phyloP scores from a whole-genome alignment of 306 rosid species.

The Quercus mongolica region DNA sequence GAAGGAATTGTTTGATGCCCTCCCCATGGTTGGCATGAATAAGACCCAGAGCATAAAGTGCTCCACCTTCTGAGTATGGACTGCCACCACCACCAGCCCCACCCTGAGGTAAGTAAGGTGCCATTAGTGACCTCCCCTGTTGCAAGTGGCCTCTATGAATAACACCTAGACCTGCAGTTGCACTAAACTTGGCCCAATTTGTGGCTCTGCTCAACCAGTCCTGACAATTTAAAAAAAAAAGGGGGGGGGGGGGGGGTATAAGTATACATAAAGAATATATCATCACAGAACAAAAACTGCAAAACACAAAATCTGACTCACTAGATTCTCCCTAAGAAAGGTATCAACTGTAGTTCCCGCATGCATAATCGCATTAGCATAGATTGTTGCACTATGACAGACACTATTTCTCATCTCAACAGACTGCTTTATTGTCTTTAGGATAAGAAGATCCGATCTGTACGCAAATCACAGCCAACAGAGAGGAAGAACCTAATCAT shows the following conservation, averaged over 20 bases:
- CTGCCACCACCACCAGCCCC: conserved; percentile 93
- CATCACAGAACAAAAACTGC: not conserved
- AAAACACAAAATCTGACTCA: conserved; percentile 25
- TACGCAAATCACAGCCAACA: conserved; percentile 26
- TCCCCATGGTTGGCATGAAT: conserved; percentile 99
- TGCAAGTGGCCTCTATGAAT: conserved; percentile 96
- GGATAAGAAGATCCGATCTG: conserved; percentile 94
- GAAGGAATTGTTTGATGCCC: conserved; percentile 95
- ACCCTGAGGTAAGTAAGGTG: conserved; percentile 97
- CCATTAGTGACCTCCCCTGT: conserved; percentile 96
- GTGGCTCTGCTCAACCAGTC: conserved; percentile 99
- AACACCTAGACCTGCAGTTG: conserved; percentile 97
- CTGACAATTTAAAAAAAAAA: conserved; percentile 34
- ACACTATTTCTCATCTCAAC: conserved; percentile 99
- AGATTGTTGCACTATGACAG: conserved; percentile 95
- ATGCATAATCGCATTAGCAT: conserved; percentile 96
- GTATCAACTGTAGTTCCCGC: conserved; percentile 98
- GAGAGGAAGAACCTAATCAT: conserved; percentile 21
- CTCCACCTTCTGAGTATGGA: conserved; percentile 97
- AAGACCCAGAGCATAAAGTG: conserved; percentile 93
- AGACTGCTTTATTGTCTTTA: conserved; percentile 96
- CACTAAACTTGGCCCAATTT: conserved; percentile 98
- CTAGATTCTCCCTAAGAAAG: conserved; percentile 94
- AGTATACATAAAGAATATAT: not conserved
- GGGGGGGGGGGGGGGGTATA: not conserved